Percentiles rank a stretch among this genome's conserved stretches.
These are phyloP conservation scores for Claviceps sp. DNA, from an alignment of 2,329 filamentous ascomycete species.

Conservation along the genomic window DNA sequence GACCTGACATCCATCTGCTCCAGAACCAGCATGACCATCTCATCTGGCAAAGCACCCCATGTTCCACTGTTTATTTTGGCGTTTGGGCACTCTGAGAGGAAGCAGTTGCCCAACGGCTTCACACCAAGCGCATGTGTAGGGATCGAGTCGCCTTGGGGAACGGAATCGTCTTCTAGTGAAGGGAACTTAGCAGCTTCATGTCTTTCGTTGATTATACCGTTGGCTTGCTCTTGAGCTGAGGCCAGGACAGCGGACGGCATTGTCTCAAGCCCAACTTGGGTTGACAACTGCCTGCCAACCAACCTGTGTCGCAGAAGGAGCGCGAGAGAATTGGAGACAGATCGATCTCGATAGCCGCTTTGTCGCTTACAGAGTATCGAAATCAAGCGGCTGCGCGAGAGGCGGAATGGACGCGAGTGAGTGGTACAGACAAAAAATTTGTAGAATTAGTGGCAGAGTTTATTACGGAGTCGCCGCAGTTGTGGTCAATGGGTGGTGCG, in stretches of 20 bases:
- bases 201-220: background rate
- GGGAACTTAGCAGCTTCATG: background rate
- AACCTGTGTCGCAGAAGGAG: background rate
- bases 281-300: background rate
- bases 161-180: background rate
- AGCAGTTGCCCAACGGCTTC: constrained; percentile 77
- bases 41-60: constrained; percentile 63
- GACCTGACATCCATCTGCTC: constrained; percentile 56
- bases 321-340: background rate
- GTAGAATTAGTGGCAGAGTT: too few relatives aligned
- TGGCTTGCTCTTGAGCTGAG: background rate
- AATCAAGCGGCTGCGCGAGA: background rate
- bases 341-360: background rate
- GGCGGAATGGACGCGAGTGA: background rate
- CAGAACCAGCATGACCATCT: constrained; percentile 60
- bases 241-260: constrained; percentile 3
- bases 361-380: background rate
- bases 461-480: too few relatives aligned
- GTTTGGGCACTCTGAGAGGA: constrained; percentile 50
- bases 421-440: background rate
- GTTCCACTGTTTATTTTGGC: constrained; percentile 52
- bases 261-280: background rate
- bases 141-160: constrained; percentile 33
- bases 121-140: constrained; percentile 70
- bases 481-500: too few relatives aligned